Base-by-base conservation (phyloP, 306 rosid genomes). In the Phaseolus lunatus region DNA sequence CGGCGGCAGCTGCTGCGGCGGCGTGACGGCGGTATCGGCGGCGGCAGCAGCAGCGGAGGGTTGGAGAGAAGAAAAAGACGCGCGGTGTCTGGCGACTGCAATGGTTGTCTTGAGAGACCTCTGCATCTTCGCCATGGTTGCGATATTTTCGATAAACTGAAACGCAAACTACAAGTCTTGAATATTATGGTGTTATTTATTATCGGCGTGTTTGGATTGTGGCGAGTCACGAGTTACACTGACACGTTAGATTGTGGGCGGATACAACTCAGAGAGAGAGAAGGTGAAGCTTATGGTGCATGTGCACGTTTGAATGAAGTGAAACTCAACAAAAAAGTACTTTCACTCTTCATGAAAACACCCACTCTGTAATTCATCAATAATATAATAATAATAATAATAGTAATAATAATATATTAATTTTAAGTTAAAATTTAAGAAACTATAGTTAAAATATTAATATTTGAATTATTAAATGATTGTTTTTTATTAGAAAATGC, bases 1-100 rank as follows among this genome's bases (percentile, higher is more conserved):
- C 3, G 89, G 90, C 8, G 97, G 98, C 49, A 94, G 69, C 27
- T 58, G 79, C 35, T 90, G 93, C 44, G 47, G 44, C 22, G 23
- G 75, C 23, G 77, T 2, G 71, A 89, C 19, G 29, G 52, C 49
- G 47, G 8, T 66, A 23, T 67, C 18, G 0, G 20, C 18, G 33
- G 71, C 27, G 45, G 80, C 33, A 35, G 83, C 49, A n/a, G 80
- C 39, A 41, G 86, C 56, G 39, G 86, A 53, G 23, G 80, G 45
- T 23, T 22, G 26, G 67, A 68, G 43, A 41, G 89, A 83, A 22
- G 89, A 67, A 33, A 68, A 61, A 27, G 11, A 44, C 0, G 62
- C 48, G 27, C 53, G 27, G 14, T 53, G 33, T 13, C 67, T 78
- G 5, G 87, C 53, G 33, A 79, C 73, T 39, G 77, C 66, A 15